Percentiles rank a stretch among this genome's conserved stretches.
Conservation (phyloP, 208 protist genomes). For the Trypanosoma congolense region DNA sequence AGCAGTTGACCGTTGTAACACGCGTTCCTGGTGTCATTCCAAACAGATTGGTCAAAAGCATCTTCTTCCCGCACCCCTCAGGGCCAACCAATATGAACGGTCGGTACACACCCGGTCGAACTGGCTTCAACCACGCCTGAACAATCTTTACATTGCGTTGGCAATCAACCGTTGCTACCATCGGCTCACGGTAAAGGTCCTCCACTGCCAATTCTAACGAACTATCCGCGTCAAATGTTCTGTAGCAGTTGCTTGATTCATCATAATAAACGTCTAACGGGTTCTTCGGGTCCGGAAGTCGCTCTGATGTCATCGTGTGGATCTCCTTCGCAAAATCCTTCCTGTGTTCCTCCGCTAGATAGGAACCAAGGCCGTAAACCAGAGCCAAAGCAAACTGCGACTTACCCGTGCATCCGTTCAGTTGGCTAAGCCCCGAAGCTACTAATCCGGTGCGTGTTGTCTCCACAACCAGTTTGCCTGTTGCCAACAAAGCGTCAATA, state of each 20-base stretch:
- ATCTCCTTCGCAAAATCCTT: slow-evolving; percentile 89
- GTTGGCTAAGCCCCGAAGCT: slow-evolving; percentile 91
- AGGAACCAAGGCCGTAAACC: slow-evolving; percentile 93
- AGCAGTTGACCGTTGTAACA: slow-evolving; percentile 94
- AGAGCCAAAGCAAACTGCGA: slow-evolving; percentile 89
- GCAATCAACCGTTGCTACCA: slow-evolving; percentile 93
- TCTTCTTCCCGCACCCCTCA: slow-evolving; percentile 95
- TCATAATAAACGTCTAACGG: slow-evolving; percentile 90
- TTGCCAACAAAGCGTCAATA: slow-evolving; percentile 80
- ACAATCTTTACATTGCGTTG: slow-evolving; percentile 90
- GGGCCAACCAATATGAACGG: slow-evolving; percentile 96
- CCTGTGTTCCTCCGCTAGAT: slow-evolving; percentile 75
- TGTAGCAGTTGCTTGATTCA: slow-evolving; percentile 47
- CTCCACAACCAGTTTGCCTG: slow-evolving; percentile 74
- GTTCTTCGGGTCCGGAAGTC: slow-evolving; percentile 69
- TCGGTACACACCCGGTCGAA: slow-evolving; percentile 65
- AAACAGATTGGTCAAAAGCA: slow-evolving; percentile 92
- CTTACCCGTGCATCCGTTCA: slow-evolving; percentile 75
- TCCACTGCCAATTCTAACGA: slow-evolving; percentile 72
- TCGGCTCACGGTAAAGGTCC: slow-evolving; percentile 78
- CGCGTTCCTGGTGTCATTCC: slow-evolving; percentile 44
- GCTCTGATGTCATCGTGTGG: slow-evolving; percentile 82
- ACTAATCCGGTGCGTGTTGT: slow-evolving; percentile 92
- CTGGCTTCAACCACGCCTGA: slow-evolving; percentile 87
- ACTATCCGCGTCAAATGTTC: slow-evolving; percentile 71